Base-by-base conservation (phyloP, 305 asterid species). In the Fraxinus ornus region DNA sequence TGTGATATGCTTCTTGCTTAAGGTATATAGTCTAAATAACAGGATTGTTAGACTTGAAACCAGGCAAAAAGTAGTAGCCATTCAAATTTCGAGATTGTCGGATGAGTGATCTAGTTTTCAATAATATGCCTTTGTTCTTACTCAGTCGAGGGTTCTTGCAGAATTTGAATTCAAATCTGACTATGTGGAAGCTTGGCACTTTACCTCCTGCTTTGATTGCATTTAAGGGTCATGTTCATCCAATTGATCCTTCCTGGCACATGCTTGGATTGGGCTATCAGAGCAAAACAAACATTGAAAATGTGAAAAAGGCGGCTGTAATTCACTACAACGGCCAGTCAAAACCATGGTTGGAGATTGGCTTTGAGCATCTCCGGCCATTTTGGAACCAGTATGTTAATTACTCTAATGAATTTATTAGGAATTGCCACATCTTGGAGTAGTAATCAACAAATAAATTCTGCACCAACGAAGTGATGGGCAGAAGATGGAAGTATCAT, bases 241-340 rank as follows among this genome's bases (percentile, higher is more conserved):
- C 99, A 52, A 96, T 96, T 19, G 97, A 93, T 15, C 92, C 98
- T 78, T 90, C 93, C 2, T 96, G 99, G 99, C 99, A 96, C 93
- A 88, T 96, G 97, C 99, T 96, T 85, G 99, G 99, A 73, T 88
- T 96, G 91, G 99, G 99, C 47, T 96, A 96, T 86, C 99, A 96
- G 88, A 94, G 87, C 44, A 94, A 90, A 80, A 94, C 98, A 80
- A 91, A 84, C 21, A 37, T 92, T 22, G 97, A 91, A 84, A 85
- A 86, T 80, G 97, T 93, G 86, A 93, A 90, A 83, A 92, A 89
- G 79, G 98, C 98, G 9, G 98, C 99, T 0, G 99, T 95, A 30
- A 94, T 95, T 87, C 99, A 95, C 90, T 95, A 90, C 91, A 95
- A 95, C 17, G 99, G 99, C 81, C 99, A 94, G 89, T 86, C 97